Conservation (phyloP, 2,329 filamentous ascomycete genomes). For the Neopestalotiopsis clavispora region DNA sequence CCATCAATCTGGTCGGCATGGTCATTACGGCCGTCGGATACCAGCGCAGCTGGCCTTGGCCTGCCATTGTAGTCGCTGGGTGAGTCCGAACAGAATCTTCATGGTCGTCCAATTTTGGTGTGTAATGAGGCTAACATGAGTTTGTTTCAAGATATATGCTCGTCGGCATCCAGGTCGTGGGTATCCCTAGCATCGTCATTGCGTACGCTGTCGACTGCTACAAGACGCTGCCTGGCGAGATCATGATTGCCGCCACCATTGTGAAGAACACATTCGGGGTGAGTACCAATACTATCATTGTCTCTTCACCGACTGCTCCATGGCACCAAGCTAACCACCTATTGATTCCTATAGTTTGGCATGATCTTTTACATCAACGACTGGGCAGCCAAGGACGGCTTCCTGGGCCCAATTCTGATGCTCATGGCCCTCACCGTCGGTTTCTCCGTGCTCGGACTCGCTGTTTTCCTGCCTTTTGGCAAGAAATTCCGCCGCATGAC, state of each 20-base stretch:
- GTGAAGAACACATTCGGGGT: conserved; percentile 61
- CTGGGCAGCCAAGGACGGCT: conserved; percentile 31
- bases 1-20: conserved; percentile 46
- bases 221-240: conserved; percentile 63
- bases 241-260: conserved; percentile 67
- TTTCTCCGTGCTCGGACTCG: conserved; percentile 31
- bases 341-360: conserved; percentile 29
- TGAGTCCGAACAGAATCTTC: conserved; percentile 33
- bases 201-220: conserved; percentile 66
- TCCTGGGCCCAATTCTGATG: conserved; percentile 30
- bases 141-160: conserved; percentile 16
- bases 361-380: conserved; percentile 37
- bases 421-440: conserved; percentile 34
- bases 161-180: conserved; percentile 39
- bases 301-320: neutral
- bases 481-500: conserved; percentile 36
- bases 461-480: conserved; percentile 32
- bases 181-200: conserved; percentile 60
- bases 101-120: neutral
- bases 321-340: neutral
- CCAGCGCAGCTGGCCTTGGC: conserved; percentile 50
- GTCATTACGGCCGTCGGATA: conserved; percentile 52
- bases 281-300: conserved; percentile 21
- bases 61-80: conserved; percentile 49
- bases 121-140: neutral